phyloP scores from a whole-genome alignment of 306 rosid genomes.

The Medicago ruthenica region DNA sequence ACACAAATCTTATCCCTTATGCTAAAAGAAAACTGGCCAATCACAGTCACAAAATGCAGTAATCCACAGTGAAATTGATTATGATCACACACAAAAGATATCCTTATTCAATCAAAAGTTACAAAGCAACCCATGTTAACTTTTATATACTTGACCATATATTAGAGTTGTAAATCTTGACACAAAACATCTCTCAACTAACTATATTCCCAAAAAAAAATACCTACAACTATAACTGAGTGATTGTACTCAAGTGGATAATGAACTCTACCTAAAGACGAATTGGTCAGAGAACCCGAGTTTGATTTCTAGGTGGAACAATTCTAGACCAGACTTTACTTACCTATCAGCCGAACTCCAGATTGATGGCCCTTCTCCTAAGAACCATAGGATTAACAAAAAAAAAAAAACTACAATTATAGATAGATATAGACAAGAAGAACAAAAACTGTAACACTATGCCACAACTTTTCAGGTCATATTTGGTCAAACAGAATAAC shows the following conservation, averaged over 20 bases:
- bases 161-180: constrained; percentile 21
- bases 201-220: too few relatives aligned
- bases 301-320: too few relatives aligned
- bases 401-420: constrained; percentile 9
- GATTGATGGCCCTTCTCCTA: too few relatives aligned
- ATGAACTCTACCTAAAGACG: too few relatives aligned
- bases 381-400: too few relatives aligned
- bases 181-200: constrained; percentile 30
- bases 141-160: neutral
- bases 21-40: neutral
- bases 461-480: constrained; percentile 2
- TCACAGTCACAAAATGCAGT: neutral
- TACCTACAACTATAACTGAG: neutral
- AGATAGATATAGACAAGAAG: constrained; percentile 16
- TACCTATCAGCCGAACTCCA: too few relatives aligned
- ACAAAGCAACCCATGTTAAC: neutral
- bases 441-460: constrained; percentile 19
- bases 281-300: too few relatives aligned
- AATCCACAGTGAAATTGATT: constrained; percentile 13
- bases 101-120: constrained; percentile 14
- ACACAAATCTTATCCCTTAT: constrained; percentile 1
- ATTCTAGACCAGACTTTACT: too few relatives aligned
- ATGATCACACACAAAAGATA: constrained; percentile 10
- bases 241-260: too few relatives aligned
- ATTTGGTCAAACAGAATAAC: constrained; percentile 35